phyloP scores from a whole-genome alignment of 192 early-diverging fungal genomes.

The Backusella westeae region DNA sequence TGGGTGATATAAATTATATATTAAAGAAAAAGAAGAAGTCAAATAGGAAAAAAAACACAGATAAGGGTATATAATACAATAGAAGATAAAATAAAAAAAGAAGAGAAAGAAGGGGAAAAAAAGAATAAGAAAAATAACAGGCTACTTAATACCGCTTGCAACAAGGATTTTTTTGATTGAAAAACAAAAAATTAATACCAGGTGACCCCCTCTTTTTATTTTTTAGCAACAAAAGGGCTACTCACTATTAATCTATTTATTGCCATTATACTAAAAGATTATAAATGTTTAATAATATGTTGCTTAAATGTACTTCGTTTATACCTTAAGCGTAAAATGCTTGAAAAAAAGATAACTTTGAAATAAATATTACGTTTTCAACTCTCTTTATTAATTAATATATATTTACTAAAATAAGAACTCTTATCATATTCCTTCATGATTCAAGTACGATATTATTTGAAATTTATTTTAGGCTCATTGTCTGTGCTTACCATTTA shows the following conservation, averaged over 20 bases:
- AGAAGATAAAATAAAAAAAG: background rate
- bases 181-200: background rate
- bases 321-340: background rate
- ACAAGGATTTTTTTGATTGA: background rate
- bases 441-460: background rate
- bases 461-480: background rate
- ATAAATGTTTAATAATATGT: background rate
- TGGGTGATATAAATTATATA: background rate
- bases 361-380: background rate
- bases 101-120: background rate
- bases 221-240: background rate
- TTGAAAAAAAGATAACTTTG: background rate
- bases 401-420: background rate
- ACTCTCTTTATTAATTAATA: background rate
- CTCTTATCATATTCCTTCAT: background rate
- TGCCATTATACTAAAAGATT: background rate
- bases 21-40: background rate
- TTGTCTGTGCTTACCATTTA: background rate
- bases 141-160: background rate
- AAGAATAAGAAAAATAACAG: background rate
- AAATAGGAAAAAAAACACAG: background rate
- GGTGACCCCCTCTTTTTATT: background rate
- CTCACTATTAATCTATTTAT: background rate
- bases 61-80: background rate
- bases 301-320: background rate